Percentiles rank a stretch among this genome's conserved stretches.
Conservation (phyloP, 2,329 filamentous ascomycete species). For the Anisogramma anomala region DNA sequence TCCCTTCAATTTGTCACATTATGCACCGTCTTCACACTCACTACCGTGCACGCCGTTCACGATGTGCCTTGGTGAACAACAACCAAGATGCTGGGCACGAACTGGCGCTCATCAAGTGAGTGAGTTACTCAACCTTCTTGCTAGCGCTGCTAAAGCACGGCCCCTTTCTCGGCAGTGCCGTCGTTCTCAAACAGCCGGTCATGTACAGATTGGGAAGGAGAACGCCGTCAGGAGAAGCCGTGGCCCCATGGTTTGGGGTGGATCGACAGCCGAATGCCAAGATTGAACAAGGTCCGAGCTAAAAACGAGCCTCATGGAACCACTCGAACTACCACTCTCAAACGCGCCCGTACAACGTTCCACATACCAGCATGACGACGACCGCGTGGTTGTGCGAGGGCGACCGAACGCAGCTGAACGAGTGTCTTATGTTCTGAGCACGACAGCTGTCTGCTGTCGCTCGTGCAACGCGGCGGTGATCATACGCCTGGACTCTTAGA, state of each 20-base stretch:
- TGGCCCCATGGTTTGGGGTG: background rate
- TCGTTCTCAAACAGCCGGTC: background rate
- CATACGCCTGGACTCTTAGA: background rate
- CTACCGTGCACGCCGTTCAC: background rate
- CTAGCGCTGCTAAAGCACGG: background rate
- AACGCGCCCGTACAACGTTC: background rate
- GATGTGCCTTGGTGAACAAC: background rate
- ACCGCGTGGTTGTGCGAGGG: background rate
- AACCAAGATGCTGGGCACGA: no score
- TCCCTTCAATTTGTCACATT: background rate
- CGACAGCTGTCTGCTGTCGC: background rate
- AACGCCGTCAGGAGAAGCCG: constrained; percentile 8
- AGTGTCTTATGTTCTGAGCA: background rate
- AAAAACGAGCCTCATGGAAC: background rate
- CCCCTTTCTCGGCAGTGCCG: constrained; percentile 1
- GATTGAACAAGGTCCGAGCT: constrained; percentile 2
- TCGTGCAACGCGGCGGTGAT: background rate
- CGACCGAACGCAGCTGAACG: background rate
- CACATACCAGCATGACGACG: background rate
- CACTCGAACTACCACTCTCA: background rate
- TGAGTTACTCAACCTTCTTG: no score
- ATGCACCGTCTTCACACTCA: background rate
- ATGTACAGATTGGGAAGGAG: constrained; percentile 6
- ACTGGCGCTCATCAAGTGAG: no score
- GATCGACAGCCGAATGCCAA: constrained; percentile 7